Evolutionary conservation across 768 basidiomycete genomes (phyloP).

Genomic region (Auriscalpium microsporum): DNA sequence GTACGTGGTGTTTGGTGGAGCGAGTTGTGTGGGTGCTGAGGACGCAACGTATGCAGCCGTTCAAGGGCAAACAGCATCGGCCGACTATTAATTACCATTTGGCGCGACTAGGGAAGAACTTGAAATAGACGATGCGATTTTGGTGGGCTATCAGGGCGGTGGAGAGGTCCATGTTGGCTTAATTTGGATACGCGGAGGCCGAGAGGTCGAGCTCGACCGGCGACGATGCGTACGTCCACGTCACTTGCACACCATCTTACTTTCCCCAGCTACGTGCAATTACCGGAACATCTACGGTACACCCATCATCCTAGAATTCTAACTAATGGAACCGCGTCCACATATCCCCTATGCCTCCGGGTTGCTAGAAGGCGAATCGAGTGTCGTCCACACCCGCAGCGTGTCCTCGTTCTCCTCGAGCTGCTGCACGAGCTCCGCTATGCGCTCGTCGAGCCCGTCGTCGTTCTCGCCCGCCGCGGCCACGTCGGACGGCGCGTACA

Average conservation of each 20-base stretch:
- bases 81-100: constrained; percentile 89
- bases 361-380: not conserved
- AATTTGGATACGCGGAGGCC: too few relatives aligned
- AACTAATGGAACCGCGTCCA: not conserved
- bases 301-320: not conserved
- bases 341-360: too few relatives aligned
- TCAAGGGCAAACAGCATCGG: constrained; percentile 55
- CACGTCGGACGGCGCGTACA: constrained; percentile 15
- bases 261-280: too few relatives aligned
- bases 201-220: too few relatives aligned
- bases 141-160: too few relatives aligned
- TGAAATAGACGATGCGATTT: constrained; percentile 39
- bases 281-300: not conserved
- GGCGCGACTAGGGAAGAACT: constrained; percentile 65
- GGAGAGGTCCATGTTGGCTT: too few relatives aligned
- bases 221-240: too few relatives aligned
- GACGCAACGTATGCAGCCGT: constrained; percentile 37
- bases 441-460: constrained; percentile 6
- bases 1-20: constrained; percentile 35
- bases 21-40: not conserved
- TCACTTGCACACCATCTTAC: too few relatives aligned
- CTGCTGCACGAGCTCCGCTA: constrained; percentile 6
- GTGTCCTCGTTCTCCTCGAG: constrained; percentile 14
- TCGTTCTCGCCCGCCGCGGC: constrained; percentile 15
- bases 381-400: constrained; percentile 14